A percentile compares a stretch with the other conserved stretches of the same genome.
Conservation (phyloP, 2,329 filamentous ascomycete genomes). For the Paraconiothyrium sp. region DNA sequence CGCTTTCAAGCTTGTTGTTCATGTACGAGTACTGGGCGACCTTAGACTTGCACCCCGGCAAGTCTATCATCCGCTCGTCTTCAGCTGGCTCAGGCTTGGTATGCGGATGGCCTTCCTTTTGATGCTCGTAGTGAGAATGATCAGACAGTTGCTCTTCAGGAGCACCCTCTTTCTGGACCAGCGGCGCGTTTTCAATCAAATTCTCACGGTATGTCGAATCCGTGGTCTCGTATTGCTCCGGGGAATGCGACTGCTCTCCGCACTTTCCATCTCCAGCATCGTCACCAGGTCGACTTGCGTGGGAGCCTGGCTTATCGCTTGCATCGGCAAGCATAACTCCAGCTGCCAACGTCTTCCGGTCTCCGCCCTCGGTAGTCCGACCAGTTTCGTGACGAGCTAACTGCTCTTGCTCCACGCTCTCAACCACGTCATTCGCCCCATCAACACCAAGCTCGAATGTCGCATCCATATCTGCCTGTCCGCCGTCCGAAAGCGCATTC, state of each 20-base stretch:
- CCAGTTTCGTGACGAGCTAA: background rate
- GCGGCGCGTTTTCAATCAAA: background rate
- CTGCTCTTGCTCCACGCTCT: background rate
- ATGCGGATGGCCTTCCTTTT: background rate
- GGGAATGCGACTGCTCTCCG: background rate
- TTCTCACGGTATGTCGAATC: background rate
- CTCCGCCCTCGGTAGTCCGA: background rate
- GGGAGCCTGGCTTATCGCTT: background rate
- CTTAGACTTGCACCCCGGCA: background rate
- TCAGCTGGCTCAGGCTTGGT: background rate
- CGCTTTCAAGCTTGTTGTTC: background rate
- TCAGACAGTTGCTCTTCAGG: background rate
- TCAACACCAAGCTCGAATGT: background rate
- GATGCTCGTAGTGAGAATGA: background rate
- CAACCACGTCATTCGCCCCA: background rate
- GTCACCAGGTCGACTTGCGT: background rate
- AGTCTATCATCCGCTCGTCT: background rate
- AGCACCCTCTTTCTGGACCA: background rate
- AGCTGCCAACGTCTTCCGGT: background rate
- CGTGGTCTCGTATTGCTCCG: background rate
- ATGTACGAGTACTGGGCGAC: background rate
- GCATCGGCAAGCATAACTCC: background rate
- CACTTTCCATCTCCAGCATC: background rate
- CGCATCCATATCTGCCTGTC: slow-evolving; percentile 1
- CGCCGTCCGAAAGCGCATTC: background rate